Percentiles rank a stretch among this genome's conserved stretches.
phyloP scores from a whole-genome alignment of 352 stramenopile genomes.

The Phytophthora sp. region DNA sequence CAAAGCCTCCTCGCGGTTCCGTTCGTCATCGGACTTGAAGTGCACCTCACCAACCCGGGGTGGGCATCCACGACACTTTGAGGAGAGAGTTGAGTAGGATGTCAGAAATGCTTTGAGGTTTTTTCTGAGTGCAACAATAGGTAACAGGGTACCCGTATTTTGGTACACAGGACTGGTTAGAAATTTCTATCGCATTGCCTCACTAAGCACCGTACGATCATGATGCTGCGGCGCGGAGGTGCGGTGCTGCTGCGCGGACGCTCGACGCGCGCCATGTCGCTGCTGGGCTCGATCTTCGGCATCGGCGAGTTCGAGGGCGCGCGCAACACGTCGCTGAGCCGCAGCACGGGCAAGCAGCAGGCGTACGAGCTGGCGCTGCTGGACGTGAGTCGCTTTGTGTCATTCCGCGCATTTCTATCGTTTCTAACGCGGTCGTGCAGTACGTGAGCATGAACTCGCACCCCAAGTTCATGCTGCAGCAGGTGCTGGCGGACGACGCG shows the following conservation, averaged over 20 bases:
- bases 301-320: constrained; percentile 83
- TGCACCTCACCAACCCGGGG: constrained; percentile 1
- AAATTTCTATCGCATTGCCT: not conserved
- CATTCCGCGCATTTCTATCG: not conserved
- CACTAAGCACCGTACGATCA: constrained; percentile 1
- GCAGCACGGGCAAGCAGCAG: constrained; percentile 69
- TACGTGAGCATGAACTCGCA: constrained; percentile 85
- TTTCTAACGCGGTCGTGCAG: constrained; percentile 40
- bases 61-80: no score
- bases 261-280: constrained; percentile 55
- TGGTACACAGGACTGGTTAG: no score
- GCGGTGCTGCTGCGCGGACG: constrained; percentile 5
- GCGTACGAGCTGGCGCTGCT: constrained; percentile 75
- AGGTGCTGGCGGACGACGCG: constrained; percentile 65
- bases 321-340: constrained; percentile 60
- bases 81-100: no score
- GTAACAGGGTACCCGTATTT: no score
- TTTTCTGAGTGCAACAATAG: no score
- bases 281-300: constrained; percentile 79
- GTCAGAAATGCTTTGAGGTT: no score
- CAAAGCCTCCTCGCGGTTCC: not conserved
- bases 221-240: constrained; percentile 17
- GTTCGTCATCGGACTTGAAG: constrained; percentile 22
- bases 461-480: constrained; percentile 74
- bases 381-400: constrained; percentile 53